These are phyloP conservation scores for Chalciporus chontae DNA, from an alignment of 768 basidiomycete genomes.

Conservation along the genomic window DNA sequence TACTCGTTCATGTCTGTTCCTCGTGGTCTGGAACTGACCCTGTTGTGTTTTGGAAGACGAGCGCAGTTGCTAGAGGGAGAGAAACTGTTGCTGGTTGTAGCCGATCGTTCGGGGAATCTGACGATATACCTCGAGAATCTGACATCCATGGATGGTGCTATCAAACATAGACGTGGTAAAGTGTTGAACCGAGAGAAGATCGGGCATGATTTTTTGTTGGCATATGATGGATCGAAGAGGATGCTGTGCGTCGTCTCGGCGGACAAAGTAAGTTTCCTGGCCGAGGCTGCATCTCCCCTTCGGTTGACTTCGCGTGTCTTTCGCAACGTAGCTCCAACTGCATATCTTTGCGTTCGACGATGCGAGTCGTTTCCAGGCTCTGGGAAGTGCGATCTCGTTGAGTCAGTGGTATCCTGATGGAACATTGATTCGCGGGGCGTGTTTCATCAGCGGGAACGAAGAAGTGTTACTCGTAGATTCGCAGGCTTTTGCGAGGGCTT, in stretches of 20 bases:
- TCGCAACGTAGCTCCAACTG: constrained; percentile 26
- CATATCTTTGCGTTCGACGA: constrained; percentile 39
- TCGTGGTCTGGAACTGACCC: background rate
- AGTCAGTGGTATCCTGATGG: constrained; percentile 38
- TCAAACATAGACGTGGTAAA: constrained; percentile 28
- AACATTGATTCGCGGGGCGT: constrained; percentile 28
- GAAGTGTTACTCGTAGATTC: constrained; percentile 39
- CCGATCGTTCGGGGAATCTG: constrained; percentile 27
- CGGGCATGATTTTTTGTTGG: constrained; percentile 41
- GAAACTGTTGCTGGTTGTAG: constrained; percentile 41
- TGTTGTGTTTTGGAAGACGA: constrained; percentile 20
- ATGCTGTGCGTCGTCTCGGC: constrained; percentile 28
- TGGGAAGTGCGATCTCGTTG: constrained; percentile 38
- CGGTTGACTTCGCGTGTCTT: background rate
- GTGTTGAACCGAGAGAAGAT: constrained; percentile 43
- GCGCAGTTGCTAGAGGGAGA: constrained; percentile 39
- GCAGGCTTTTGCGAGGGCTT: constrained; percentile 38
- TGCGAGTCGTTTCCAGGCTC: constrained; percentile 37
- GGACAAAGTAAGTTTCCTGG: too few species aligned
- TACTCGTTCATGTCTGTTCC: background rate
- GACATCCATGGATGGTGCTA: constrained; percentile 28
- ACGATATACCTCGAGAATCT: constrained; percentile 39
- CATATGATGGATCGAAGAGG: constrained; percentile 51
- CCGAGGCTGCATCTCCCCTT: background rate
- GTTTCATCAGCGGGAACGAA: constrained; percentile 43